Base-by-base conservation (phyloP, 1,139 yeast genomes). In the Geotrichum citri-aurantii region DNA sequence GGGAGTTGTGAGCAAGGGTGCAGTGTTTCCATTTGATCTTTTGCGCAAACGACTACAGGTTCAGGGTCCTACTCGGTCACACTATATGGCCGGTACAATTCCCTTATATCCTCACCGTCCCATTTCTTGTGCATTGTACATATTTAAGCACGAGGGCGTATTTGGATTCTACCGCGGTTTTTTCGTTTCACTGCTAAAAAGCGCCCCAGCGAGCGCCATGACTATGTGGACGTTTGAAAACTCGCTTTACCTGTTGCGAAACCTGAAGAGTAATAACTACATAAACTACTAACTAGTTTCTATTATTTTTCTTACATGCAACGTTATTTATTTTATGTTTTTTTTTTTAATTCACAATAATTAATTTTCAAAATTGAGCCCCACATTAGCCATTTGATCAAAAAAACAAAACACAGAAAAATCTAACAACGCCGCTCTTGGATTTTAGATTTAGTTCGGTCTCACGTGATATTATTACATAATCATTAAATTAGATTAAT, bases 1-100 rank as follows among this genome's bases (percentile, higher is more conserved):
- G 0, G 98, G 97, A 0, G 77, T 84, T 0, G 66, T 83, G 6
- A 81, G 96, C 23, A 93, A 92, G 70, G 81, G 84, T 0, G 65
- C 83, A 0, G 85, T 91, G 0, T 93, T 90, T 71, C 99, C 99
- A 0, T 71, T 93, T 55, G 99, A 93, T 69, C 83, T 96, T 0
- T 69, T 92, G 5, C 77, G 97, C 42, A 85, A 92, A 66, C 76
- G 97, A 55, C 73, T 87, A 52, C 97, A 92, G 69, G 83, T 92
- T 66, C 78, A 80, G 58, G 77, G 77, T 44, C 75, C 80, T 2
- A 68, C 63, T 66, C 77, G 40, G 29, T 65, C 46, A 58, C 59
- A 60, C 51, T 75, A 63, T 62, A 66, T 56, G 19, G 57, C 64
- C 17, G 65, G 64, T 8, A 49, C 60, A 14, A 55, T 63, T 14